phyloP scores from a whole-genome alignment of 2,329 filamentous ascomycete species.

The Fusarium sp. region DNA sequence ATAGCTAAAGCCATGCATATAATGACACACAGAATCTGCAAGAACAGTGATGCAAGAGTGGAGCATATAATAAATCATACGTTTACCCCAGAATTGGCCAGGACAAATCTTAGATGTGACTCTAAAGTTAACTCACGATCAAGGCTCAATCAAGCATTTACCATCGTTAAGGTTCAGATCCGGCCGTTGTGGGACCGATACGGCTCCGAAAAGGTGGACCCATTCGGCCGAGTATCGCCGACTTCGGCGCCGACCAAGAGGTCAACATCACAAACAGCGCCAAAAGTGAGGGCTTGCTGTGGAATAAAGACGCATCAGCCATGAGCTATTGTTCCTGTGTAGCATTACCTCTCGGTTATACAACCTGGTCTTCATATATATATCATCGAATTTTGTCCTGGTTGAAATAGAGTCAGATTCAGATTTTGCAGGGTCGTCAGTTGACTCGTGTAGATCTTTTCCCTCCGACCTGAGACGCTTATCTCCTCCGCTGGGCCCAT shows the following conservation, averaged over 20 bases:
- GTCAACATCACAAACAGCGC: background rate
- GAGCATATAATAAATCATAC: background rate
- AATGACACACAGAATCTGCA: background rate
- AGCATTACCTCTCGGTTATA: background rate
- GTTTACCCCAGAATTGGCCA: background rate
- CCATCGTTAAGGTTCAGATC: background rate
- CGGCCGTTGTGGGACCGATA: constrained; percentile 10
- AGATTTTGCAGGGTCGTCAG: background rate
- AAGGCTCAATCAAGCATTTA: background rate
- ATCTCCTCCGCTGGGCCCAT: constrained; percentile 11
- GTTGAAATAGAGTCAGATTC: background rate
- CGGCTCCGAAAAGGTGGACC: constrained; percentile 19
- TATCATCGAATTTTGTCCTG: background rate
- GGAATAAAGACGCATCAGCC: background rate
- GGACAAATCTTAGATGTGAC: background rate
- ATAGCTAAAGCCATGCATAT: background rate
- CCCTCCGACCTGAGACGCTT: constrained; percentile 15
- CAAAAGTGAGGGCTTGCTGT: background rate
- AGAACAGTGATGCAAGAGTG: background rate
- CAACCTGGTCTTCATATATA: background rate
- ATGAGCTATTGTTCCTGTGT: background rate
- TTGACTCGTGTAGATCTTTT: constrained; percentile 23
- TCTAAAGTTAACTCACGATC: background rate
- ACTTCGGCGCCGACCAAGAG: constrained; percentile 33
- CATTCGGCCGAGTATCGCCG: constrained; percentile 13